phyloP scores from a whole-genome alignment of 768 basidiomycete species.

The Podaxis carcinomalis region DNA sequence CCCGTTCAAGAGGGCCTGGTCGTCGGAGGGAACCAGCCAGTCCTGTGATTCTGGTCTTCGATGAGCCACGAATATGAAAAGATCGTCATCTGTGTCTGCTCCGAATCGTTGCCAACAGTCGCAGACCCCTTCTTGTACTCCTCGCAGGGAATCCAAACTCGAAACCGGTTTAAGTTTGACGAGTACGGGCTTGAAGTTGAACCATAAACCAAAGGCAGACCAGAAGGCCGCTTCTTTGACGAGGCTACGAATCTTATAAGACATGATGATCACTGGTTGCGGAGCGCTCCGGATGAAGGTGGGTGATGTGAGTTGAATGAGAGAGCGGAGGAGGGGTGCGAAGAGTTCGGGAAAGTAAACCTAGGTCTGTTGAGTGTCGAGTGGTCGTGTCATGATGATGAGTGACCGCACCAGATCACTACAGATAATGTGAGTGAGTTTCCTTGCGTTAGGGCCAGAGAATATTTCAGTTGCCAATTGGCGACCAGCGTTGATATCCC shows the following conservation, averaged over 20 bases:
- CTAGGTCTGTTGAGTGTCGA: constrained; percentile 29
- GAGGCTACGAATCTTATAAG: constrained; percentile 75
- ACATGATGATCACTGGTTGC: constrained; percentile 49
- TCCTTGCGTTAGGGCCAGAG: constrained; percentile 2
- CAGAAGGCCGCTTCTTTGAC: constrained; percentile 74
- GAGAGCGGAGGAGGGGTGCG: constrained; percentile 68
- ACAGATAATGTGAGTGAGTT: constrained; percentile 67
- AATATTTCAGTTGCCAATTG: constrained; percentile 37
- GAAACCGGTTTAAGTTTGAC: constrained; percentile 15
- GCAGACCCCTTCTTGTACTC: constrained; percentile 5
- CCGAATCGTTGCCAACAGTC: constrained; percentile 40
- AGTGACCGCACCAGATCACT: constrained; percentile 72
- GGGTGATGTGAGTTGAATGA: constrained; percentile 66
- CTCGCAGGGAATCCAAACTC: neutral
- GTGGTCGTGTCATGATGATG: neutral
- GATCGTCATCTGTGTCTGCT: constrained; percentile 34
- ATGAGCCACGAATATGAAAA: constrained; percentile 59
- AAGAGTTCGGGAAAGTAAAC: constrained; percentile 85
- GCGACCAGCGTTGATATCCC: constrained; percentile 39
- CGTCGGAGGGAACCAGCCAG: constrained; percentile 50
- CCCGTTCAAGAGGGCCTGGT: constrained; percentile 55
- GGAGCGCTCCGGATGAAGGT: constrained; percentile 26
- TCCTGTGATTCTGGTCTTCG: constrained; percentile 53
- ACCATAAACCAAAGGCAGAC: constrained; percentile 79
- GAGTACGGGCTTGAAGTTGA: constrained; percentile 56